Evolutionary conservation across 2,329 filamentous ascomycete genomes (phyloP).

Genomic region (Anisogramma anomala): DNA sequence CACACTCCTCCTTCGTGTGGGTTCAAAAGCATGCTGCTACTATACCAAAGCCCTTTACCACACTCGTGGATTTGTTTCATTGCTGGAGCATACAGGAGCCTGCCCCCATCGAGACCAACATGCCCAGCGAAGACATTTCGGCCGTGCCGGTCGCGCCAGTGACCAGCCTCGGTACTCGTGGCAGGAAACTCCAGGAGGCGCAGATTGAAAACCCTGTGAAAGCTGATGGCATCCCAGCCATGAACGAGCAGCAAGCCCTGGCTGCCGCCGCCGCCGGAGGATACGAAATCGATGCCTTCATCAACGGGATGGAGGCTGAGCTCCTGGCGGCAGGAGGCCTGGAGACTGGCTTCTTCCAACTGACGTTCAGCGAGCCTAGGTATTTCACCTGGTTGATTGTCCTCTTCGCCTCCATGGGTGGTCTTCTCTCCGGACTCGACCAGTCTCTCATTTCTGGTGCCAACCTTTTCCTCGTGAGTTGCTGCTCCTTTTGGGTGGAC

Average conservation of each 20-base stretch:
- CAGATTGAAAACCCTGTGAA: conserved; percentile 19
- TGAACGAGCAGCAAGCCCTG: conserved; percentile 24
- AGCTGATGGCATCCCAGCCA: conserved; percentile 14
- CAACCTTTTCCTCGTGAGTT: conserved; percentile 56
- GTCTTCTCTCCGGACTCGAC: conserved; percentile 59
- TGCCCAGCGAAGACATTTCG: conserved; percentile 7
- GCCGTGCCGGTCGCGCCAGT: conserved; percentile 9
- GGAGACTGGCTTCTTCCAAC: conserved; percentile 34
- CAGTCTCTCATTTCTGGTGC: conserved; percentile 63
- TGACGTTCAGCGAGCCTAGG: conserved; percentile 49
- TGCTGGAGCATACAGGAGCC: no score
- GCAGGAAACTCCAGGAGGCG: conserved; percentile 14
- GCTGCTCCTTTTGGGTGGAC: no score
- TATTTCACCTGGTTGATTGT: conserved; percentile 59
- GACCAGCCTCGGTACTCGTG: conserved; percentile 6
- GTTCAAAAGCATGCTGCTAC: no score
- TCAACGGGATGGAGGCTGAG: conserved; percentile 31
- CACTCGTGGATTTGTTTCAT: no score
- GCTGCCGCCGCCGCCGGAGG: conserved; percentile 26
- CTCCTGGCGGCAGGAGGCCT: conserved; percentile 22
- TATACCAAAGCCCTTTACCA: no score
- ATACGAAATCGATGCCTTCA: conserved; percentile 28
- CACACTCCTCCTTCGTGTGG: no score
- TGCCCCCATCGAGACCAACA: no score
- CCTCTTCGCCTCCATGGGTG: conserved; percentile 64